Evolutionary conservation across 148 eudicot species (phyloP).

Genomic region (Vaccinium vitisidaea): DNA sequence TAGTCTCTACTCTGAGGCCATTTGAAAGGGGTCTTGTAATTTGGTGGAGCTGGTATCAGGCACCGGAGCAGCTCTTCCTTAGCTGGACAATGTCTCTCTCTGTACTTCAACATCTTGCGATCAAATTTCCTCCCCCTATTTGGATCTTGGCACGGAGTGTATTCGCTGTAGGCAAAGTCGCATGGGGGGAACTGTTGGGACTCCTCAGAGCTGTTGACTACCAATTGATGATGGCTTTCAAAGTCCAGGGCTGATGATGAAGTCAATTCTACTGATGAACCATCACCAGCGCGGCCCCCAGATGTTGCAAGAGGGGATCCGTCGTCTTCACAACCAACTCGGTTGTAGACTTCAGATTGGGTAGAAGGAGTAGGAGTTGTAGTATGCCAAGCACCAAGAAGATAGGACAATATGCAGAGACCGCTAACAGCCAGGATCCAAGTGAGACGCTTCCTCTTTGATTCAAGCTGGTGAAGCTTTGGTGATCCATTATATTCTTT

Average conservation of each 20-base stretch:
- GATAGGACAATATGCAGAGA: constrained; percentile 68
- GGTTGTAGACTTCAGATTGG: constrained; percentile 31
- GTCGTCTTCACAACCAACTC: constrained; percentile 36
- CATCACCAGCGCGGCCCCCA: background rate
- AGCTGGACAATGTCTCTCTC: constrained; percentile 85
- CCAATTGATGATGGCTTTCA: constrained; percentile 67
- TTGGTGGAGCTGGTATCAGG: constrained; percentile 85
- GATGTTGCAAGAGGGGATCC: constrained; percentile 13
- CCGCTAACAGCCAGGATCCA: constrained; percentile 63
- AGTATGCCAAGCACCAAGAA: constrained; percentile 78
- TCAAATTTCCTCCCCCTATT: constrained; percentile 71
- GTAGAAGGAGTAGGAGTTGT: constrained; percentile 29
- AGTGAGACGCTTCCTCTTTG: constrained; percentile 56
- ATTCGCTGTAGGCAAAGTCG: constrained; percentile 63
- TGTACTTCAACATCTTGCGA: constrained; percentile 69
- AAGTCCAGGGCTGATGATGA: constrained; percentile 45
- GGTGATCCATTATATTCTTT: constrained; percentile 71
- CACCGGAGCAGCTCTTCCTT: constrained; percentile 69
- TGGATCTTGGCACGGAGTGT: constrained; percentile 82
- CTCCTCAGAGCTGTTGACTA: constrained; percentile 33
- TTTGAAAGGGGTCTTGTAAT: constrained; percentile 82
- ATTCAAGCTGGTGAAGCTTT: constrained; percentile 54
- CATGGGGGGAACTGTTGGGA: constrained; percentile 52
- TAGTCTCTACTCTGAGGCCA: constrained; percentile 94
- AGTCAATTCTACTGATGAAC: constrained; percentile 19